phyloP scores from a whole-genome alignment of 2,329 filamentous ascomycete species.

The Xylariaceae sp. region DNA sequence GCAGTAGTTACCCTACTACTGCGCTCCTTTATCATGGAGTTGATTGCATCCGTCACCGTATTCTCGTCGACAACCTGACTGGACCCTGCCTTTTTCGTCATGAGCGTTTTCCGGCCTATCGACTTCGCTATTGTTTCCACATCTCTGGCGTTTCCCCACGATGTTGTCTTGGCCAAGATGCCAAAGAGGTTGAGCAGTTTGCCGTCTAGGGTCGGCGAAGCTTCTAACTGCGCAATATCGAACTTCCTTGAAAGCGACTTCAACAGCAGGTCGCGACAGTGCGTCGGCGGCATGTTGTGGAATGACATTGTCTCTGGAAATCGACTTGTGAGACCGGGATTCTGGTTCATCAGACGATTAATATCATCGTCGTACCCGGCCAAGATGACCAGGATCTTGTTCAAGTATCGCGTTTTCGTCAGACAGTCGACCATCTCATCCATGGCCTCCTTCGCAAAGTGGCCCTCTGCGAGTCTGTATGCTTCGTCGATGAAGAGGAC shows the following conservation, averaged over 20 bases:
- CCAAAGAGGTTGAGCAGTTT: slow-evolving; percentile 31
- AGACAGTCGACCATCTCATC: slow-evolving; percentile 48
- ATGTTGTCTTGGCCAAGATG: slow-evolving; percentile 30
- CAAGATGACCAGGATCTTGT: slow-evolving; percentile 60
- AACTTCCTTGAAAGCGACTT: slow-evolving; percentile 19
- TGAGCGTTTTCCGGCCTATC: slow-evolving; percentile 39
- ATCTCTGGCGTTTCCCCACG: slow-evolving; percentile 62
- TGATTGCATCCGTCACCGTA: slow-evolving; percentile 4
- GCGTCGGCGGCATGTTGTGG: slow-evolving; percentile 1
- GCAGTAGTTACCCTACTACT: background rate
- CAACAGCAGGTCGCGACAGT: slow-evolving; percentile 8
- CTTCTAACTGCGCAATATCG: slow-evolving; percentile 10
- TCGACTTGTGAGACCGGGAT: slow-evolving; percentile 57
- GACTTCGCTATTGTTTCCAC: slow-evolving; percentile 48
- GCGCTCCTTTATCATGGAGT: slow-evolving; percentile 13
- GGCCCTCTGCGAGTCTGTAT: slow-evolving; percentile 55
- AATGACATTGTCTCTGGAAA: slow-evolving; percentile 47
- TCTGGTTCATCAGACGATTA: slow-evolving; percentile 54
- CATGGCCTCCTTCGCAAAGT: slow-evolving; percentile 52
- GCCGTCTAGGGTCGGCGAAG: background rate
- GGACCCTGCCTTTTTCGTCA: slow-evolving; percentile 26
- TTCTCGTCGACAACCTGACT: slow-evolving; percentile 2
- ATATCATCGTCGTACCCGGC: slow-evolving; percentile 66
- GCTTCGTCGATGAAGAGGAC: slow-evolving; percentile 40
- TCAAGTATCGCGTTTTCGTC: slow-evolving; percentile 51